Evolutionary conservation across 257 asterid species (phyloP), one percentile per base, ranked within the genome.

Genomic region (Primulina tabacum): DNA sequence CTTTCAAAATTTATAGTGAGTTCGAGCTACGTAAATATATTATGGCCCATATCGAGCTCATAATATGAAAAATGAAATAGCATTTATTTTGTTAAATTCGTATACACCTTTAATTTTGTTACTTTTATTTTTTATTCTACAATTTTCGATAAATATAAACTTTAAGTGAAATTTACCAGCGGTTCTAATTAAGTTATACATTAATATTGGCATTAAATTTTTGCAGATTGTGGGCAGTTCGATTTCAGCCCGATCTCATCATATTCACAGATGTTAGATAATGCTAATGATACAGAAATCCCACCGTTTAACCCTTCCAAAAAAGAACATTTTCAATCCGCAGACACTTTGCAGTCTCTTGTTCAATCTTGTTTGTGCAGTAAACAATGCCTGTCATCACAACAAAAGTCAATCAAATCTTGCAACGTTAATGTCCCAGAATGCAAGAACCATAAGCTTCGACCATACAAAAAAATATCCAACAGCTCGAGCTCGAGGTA

Each of bases 291-390:
- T 52, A 40, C 76, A 16, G 24, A 11, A 16, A 2, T 50, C 28
- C 18, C 18, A 28, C 11, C 64, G 7, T 33, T 18, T 20, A 59
- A 28, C 53, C 60, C 71, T 14, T 28, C 17, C 33, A 52, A 75
- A 67, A 18, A 53, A 0, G 76, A 40, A 5, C 32, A 32, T 30
- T 60, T 67, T 69, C 76, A 67, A 52, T 60, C 70, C 8, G 43
- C 20, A 26, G 84, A 79, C 60, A 84, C 84, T 60, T 61, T 84
- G 2, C 82, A 80, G 17, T 82, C 81, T 6, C 77, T 84, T 3
- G 85, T 82, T 61, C 85, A 84, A 64, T 84, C 83, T 60, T 80
- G 26, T 24, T 24, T 24, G 26, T 24, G 26, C 26, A 24, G 76
- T 2, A 52, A 29, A 71, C 82, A 60, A 56, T 68, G 62, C 53